phyloP scores from a whole-genome alignment of 2,329 filamentous ascomycete genomes.

The Mollisia scopiformis region DNA sequence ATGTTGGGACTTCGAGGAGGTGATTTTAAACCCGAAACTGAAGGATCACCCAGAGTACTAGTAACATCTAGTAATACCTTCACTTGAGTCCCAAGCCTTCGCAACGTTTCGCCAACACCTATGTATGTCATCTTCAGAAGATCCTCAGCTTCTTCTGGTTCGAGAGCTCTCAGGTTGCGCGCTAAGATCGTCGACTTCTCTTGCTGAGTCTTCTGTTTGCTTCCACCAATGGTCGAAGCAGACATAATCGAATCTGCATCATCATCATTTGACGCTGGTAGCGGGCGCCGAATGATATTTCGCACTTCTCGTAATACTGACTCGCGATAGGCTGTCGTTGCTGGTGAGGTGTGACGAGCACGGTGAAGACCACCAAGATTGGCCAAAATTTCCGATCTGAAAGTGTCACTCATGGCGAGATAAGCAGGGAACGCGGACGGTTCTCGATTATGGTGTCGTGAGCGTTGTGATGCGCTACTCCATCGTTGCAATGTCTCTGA shows the following conservation, averaged over 20 bases:
- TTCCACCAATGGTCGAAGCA: constrained; percentile 73
- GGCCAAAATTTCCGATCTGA: constrained; percentile 67
- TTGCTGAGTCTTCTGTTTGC: constrained; percentile 72
- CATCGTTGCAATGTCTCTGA: constrained; percentile 82
- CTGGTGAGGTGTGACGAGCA: constrained; percentile 77
- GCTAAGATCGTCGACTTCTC: constrained; percentile 90
- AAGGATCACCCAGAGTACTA: constrained; percentile 54
- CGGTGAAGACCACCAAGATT: constrained; percentile 77
- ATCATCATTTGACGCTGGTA: constrained; percentile 93
- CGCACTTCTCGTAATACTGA: constrained; percentile 85
- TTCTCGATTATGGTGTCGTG: constrained; percentile 66
- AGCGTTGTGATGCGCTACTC: constrained; percentile 75
- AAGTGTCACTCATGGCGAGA: constrained; percentile 58
- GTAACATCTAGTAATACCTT: constrained; percentile 96
- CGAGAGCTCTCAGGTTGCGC: constrained; percentile 82
- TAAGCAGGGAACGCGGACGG: constrained; percentile 78
- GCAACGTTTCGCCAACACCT: constrained; percentile 82
- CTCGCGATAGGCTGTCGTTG: constrained; percentile 84
- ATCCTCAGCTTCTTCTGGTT: constrained; percentile 81
- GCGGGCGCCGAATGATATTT: constrained; percentile 77
- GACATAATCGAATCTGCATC: constrained; percentile 91
- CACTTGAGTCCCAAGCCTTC: constrained; percentile 85
- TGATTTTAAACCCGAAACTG: constrained; percentile 31
- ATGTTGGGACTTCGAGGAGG: constrained; percentile 37
- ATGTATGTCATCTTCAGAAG: constrained; percentile 84